Percentiles rank a stretch among this genome's conserved stretches.
These are phyloP conservation scores for Nitzschia sp. DNA, from an alignment of 108 stramenopile genomes.

Conservation along the genomic window DNA sequence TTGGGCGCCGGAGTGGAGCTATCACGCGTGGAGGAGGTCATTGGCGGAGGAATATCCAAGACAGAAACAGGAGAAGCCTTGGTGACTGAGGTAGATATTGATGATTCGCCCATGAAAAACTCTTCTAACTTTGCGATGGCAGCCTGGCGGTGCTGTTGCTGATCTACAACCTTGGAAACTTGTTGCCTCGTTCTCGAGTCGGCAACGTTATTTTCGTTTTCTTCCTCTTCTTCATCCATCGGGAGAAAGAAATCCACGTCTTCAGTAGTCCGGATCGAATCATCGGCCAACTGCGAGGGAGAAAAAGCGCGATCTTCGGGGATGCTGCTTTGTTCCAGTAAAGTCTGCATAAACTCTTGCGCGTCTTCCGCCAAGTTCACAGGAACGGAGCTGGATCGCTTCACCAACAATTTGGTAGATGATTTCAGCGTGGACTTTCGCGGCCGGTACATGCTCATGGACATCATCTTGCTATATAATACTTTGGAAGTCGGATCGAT, in stretches of 20 bases:
- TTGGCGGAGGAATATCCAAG: background rate
- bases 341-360: background rate
- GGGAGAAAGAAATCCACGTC: constrained; percentile 12
- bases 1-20: background rate
- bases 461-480: constrained; percentile 8
- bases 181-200: background rate
- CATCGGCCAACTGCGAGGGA: background rate
- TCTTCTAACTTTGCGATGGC: constrained; percentile 8
- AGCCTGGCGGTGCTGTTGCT: background rate
- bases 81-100: background rate
- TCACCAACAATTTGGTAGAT: background rate
- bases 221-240: background rate
- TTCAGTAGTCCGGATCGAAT: background rate
- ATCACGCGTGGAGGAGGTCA: background rate
- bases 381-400: constrained; percentile 4
- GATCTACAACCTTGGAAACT: background rate
- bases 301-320: background rate
- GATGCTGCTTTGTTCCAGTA: background rate
- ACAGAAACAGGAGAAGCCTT: constrained; percentile 8
- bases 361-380: constrained; percentile 5
- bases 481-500: too few species aligned
- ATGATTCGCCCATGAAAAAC: constrained; percentile 11
- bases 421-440: background rate
- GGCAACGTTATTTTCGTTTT: background rate
- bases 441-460: constrained; percentile 3